Evolutionary conservation across 257 asterid genomes (phyloP).

Genomic region (Jacaranda mimosifolia): DNA sequence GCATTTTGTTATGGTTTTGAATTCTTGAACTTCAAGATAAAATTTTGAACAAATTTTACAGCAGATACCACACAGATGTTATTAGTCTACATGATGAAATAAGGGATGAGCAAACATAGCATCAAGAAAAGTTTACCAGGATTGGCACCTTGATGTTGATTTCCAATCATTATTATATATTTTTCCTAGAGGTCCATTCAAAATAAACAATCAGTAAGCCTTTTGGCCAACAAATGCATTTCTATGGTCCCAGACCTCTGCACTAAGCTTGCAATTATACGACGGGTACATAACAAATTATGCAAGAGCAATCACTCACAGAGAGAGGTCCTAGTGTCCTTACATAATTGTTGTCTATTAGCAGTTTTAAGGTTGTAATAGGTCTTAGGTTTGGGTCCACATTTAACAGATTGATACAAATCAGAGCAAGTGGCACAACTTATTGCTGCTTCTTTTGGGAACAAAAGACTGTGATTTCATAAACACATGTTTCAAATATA

Average conservation of each 20-base stretch:
- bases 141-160: slow-evolving; percentile 23
- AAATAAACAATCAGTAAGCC: slow-evolving; percentile 30
- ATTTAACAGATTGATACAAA: slow-evolving; percentile 27
- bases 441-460: slow-evolving; percentile 37
- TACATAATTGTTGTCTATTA: slow-evolving; percentile 5
- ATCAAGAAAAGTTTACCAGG: slow-evolving; percentile 23
- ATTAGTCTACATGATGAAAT: slow-evolving; percentile 1
- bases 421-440: slow-evolving; percentile 37
- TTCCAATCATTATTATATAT: slow-evolving; percentile 37
- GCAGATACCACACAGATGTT: not conserved
- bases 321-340: slow-evolving; percentile 31
- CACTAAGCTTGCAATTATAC: slow-evolving; percentile 29
- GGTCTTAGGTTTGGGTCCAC: slow-evolving; percentile 35
- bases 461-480: slow-evolving; percentile 40
- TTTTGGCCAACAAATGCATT: slow-evolving; percentile 36
- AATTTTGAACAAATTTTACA: slow-evolving; percentile 9
- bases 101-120: slow-evolving; percentile 14
- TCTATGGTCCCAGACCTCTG: slow-evolving; percentile 28
- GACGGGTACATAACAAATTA: slow-evolving; percentile 22
- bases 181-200: slow-evolving; percentile 36
- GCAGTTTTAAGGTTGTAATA: slow-evolving; percentile 31
- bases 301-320: slow-evolving; percentile 36
- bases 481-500: slow-evolving; percentile 25
- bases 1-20: no score
- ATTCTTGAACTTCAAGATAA: slow-evolving; percentile 3